These are phyloP conservation scores for Syzygium syzygioides DNA, from an alignment of 441 rosid species.

Conservation along the genomic window DNA sequence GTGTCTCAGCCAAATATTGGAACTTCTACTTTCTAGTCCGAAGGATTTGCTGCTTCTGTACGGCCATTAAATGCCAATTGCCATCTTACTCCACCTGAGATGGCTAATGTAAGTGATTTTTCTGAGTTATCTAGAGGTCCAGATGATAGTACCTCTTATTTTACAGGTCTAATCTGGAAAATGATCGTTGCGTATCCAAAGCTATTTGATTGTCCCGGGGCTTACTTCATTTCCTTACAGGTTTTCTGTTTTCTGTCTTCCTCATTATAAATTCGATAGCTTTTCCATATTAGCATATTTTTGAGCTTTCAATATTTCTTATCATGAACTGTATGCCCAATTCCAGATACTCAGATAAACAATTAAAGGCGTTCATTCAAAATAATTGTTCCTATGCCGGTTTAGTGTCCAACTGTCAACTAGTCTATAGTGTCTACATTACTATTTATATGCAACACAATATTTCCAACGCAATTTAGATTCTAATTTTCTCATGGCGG, in stretches of 20 bases:
- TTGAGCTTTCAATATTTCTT: not conserved
- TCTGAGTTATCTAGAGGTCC: not conserved
- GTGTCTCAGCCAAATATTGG: not conserved
- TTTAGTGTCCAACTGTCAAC: not conserved
- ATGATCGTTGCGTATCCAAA: not conserved
- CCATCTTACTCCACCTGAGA: not conserved
- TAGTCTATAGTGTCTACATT: not conserved
- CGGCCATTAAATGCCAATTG: not conserved
- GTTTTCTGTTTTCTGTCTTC: not conserved
- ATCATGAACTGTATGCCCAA: not conserved
- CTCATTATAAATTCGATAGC: not conserved
- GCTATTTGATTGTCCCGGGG: not conserved
- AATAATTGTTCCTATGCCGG: not conserved
- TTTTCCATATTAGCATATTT: not conserved
- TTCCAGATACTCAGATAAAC: not conserved
- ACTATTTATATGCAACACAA: not conserved
- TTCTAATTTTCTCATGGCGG: not conserved
- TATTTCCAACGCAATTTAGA: not conserved
- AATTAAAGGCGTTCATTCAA: not conserved
- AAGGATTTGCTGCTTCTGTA: not conserved
- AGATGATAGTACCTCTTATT: not conserved
- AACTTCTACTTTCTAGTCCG: not conserved
- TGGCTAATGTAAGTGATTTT: not conserved
- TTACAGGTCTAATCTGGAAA: not conserved
- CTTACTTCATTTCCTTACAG: not conserved